phyloP scores from a whole-genome alignment of 1,284 basidiomycete species.

The Entoloma clypeatum region DNA sequence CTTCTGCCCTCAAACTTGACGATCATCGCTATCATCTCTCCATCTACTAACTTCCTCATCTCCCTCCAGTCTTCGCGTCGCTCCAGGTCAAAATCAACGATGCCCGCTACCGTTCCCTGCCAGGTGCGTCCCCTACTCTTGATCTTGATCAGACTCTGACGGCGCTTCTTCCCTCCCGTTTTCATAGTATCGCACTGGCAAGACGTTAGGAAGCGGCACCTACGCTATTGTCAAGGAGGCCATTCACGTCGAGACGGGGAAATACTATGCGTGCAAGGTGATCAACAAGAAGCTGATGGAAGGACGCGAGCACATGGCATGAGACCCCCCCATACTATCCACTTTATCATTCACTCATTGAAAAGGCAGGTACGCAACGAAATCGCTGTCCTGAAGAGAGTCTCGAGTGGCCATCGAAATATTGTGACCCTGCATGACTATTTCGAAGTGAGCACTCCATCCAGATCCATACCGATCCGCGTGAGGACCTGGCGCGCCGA shows the following conservation, averaged over 20 bases:
- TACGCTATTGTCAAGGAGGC: slow-evolving; percentile 94
- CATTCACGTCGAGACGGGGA: slow-evolving; percentile 89
- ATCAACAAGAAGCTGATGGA: slow-evolving; percentile 99
- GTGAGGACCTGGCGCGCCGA: too few species aligned
- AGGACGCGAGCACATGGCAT: slow-evolving; percentile 85
- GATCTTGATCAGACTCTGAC: slow-evolving; percentile 3
- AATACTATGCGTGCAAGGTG: slow-evolving; percentile 89
- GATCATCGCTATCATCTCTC: slow-evolving; percentile 6
- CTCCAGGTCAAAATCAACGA: slow-evolving; percentile 8
- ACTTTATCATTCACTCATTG: background rate
- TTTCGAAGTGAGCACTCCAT: slow-evolving; percentile 69
- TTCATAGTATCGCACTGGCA: slow-evolving; percentile 85
- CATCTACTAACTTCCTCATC: slow-evolving; percentile 4
- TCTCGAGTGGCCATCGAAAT: slow-evolving; percentile 88
- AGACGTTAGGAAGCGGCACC: slow-evolving; percentile 87
- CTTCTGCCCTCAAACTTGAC: slow-evolving; percentile 1
- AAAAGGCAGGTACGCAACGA: slow-evolving; percentile 97
- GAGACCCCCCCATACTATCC: slow-evolving; percentile 17
- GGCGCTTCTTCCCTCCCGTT: background rate
- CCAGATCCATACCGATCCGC: background rate
- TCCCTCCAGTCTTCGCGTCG: slow-evolving; percentile 6
- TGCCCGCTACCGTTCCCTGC: slow-evolving; percentile 23
- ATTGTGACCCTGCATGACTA: slow-evolving; percentile 94
- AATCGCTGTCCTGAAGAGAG: slow-evolving; percentile 91
- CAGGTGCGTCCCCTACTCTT: slow-evolving; percentile 17